These are phyloP conservation scores for Mallotus nudiflorus DNA, from an alignment of 345 rosid species.

Conservation along the genomic window DNA sequence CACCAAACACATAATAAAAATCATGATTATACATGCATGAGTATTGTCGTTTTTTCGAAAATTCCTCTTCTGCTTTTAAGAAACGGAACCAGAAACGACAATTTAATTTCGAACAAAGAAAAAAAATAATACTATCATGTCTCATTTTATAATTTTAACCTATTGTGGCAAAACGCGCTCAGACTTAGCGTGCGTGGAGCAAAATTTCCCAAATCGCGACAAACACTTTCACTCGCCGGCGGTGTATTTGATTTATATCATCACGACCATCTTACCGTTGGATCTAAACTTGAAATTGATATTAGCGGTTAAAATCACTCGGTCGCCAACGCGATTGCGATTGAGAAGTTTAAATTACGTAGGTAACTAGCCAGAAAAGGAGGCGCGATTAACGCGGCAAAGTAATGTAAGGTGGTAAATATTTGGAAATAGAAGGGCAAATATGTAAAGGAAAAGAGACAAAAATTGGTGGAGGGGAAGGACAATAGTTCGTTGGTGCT, in stretches of 20 bases:
- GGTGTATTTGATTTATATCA: too few relatives aligned
- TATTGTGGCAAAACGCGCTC: not conserved
- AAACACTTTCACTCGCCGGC: not conserved
- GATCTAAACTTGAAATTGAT: not conserved
- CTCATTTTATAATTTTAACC: not conserved
- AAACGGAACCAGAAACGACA: not conserved
- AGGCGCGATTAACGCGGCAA: constrained; percentile 37
- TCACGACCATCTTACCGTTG: not conserved
- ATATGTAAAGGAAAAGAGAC: not conserved
- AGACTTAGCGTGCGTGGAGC: not conserved
- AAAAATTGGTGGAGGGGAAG: constrained; percentile 18
- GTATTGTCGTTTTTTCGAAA: not conserved
- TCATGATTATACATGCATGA: not conserved
- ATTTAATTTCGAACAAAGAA: not conserved
- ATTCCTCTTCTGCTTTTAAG: not conserved
- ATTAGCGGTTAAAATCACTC: not conserved
- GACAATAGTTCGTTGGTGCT: not conserved
- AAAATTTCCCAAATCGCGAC: not conserved
- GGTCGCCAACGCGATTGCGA: not conserved
- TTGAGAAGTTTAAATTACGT: not conserved
- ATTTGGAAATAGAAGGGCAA: not conserved
- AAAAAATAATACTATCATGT: too few relatives aligned
- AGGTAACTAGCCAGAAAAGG: constrained; percentile 8
- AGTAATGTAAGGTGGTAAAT: constrained; percentile 16
- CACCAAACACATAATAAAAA: too few relatives aligned